Evolutionary conservation across 2,329 filamentous ascomycete genomes (phyloP), one percentile per base, ranked within the genome.

Genomic region (Teratosphaeria nubilosa): DNA sequence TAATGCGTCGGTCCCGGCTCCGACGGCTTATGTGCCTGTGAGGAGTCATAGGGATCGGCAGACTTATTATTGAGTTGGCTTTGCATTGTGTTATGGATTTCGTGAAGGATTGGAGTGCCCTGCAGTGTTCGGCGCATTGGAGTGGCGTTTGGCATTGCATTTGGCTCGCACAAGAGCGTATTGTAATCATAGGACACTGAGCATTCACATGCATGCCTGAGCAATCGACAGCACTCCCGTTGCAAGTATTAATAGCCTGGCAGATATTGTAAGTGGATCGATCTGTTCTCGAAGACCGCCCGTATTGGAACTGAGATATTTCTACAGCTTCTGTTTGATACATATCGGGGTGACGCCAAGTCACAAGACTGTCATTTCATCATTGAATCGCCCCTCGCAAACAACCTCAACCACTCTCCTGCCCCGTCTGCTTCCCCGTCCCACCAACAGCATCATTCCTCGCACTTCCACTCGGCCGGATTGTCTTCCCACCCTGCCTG

Each of bases 401-500:
- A 10, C 41, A 48, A 14, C 30, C 41, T 50, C 51, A 56, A 25
- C 54, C 54, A 48, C 37, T 25, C 54, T 56, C 37, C 45, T 56
- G 37, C 1, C 54, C 54, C 9, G 57, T 60, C 56, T 56, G 56
- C 53, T 61, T 61, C 30, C 59, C 59, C 14, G 51, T 60, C 52
- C 57, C 60, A 53, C 52, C 62, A 34, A 31, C 58, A 52, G 60
- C 60, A 32, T 56, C 41, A 34, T 59, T 59, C 24, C 37, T 24
- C 14, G 59, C 32, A 14, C 48, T 20, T 13, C 54, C 59, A 14
- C 20, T 13, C 58, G 64, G 65, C 14, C 65, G 56, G 5, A 58
- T 56, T 7, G 65, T 69, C 59, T 71, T 65, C 27, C 65, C 67
- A 48, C 54, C 50, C 61, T 74, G 72, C 63, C 74, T 66, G 31